Base-by-base conservation (phyloP, 2,329 filamentous ascomycete species). In the Alternaria brassicae region DNA sequence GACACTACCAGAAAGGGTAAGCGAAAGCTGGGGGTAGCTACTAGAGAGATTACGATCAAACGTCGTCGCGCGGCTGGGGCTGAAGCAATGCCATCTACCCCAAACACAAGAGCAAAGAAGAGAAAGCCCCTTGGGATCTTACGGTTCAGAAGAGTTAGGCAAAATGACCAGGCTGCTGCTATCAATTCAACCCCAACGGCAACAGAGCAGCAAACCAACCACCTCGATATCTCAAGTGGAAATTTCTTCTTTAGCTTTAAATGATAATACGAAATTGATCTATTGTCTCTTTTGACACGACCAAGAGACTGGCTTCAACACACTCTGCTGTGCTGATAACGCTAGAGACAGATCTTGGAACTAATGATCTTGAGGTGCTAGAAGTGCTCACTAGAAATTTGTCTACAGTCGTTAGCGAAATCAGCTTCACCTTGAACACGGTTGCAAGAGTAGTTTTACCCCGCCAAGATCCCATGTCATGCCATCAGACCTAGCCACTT, bases 1-100 rank as follows among this genome's bases (percentile, higher is more conserved):
- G 45, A 50, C 4, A 30, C 45, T 19, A 56, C 53, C 9, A 56
- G 53, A 56, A 0, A 50, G 19, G 45, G 45, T 15, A 56, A 56
- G 30, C 36, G 53, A 56, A 56, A 56, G 27, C 45, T 13, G 37
- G 53, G 27, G n/a, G 45, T 15, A 21, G 53, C 45, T 37, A 37
- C 36, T 12, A 37, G 2, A 37, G 36, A 37, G 17, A 5, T 19
- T 3, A 3, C 1, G 7, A 8, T 12, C 12, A 37, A 37, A 37
- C 17, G 36, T 2, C 36, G 36, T 37, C n/a, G 36, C 36, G 36
- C n/a, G n/a, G n/a, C 36, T 19, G 8, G 2, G 36, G 36, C 36
- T 37, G n/a, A 10, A 19, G 7, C 3, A 10, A 10, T 8, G 3
- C 45, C 30, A 49, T 25, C 2, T 37, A 25, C 17, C 6, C 21